Evolutionary conservation across 176 grass and related monocot species (phyloP).

Genomic region (Phoenix dactylifera): DNA sequence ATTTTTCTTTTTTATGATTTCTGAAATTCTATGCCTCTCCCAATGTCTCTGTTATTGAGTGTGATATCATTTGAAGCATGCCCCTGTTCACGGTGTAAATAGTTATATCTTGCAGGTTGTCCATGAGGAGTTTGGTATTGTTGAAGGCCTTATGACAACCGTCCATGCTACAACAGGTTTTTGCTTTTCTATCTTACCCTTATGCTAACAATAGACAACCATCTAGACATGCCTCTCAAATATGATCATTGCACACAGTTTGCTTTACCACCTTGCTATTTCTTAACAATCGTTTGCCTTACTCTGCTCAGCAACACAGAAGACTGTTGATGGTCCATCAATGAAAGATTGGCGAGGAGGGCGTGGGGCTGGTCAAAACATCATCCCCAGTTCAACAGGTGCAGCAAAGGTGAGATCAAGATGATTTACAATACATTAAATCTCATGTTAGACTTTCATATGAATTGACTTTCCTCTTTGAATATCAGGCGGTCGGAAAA

Average conservation of each 20-base stretch:
- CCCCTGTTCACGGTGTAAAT: background rate
- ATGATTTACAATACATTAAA: too few species aligned
- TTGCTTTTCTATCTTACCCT: conserved; percentile 3
- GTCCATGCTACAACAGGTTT: conserved; percentile 98
- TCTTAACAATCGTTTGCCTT: conserved; percentile 14
- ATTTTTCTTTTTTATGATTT: too few species aligned
- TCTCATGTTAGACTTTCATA: background rate
- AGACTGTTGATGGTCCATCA: conserved; percentile 91
- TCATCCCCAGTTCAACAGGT: conserved; percentile 98
- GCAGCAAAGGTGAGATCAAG: conserved; percentile 73
- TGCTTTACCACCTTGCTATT: background rate
- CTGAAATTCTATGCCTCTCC: background rate
- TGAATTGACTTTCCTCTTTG: conserved; percentile 2
- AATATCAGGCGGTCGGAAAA: conserved; percentile 83
- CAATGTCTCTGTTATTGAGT: too few species aligned
- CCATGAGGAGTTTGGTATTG: conserved; percentile 95
- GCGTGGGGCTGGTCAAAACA: conserved; percentile 93
- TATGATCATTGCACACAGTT: too few species aligned
- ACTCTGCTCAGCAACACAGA: conserved; percentile 70
- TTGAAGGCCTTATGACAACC: conserved; percentile 97
- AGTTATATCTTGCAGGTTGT: conserved; percentile 55
- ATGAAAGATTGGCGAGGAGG: conserved; percentile 99
- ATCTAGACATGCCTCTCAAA: too few species aligned
- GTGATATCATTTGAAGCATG: background rate
- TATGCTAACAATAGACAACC: too few species aligned